Conservation (phyloP, 192 early-diverging fungal genomes). For the Linnemannia schmuckeri region DNA sequence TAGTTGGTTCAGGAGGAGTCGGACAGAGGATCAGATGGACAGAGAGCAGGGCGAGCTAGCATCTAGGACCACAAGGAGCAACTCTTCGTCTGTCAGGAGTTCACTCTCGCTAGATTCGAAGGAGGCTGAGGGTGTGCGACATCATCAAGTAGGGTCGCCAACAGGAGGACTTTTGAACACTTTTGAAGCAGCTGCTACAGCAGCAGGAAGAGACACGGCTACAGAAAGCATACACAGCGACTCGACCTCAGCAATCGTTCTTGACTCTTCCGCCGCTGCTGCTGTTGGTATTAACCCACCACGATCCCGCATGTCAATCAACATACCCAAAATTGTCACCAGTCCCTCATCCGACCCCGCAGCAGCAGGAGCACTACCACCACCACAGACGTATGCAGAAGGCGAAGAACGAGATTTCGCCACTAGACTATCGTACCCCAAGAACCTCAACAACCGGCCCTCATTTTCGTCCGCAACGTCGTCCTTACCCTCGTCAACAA, state of each 20-base stretch:
- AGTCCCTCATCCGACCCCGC: background rate
- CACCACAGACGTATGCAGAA: background rate
- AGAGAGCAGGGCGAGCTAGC: background rate
- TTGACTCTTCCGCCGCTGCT: background rate
- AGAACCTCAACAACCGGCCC: background rate
- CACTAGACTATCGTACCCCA: background rate
- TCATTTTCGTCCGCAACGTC: background rate
- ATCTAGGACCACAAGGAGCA: background rate
- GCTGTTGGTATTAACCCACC: background rate
- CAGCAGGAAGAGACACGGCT: background rate
- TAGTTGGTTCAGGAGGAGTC: background rate
- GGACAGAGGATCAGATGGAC: background rate
- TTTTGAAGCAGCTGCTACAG: background rate
- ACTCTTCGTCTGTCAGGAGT: background rate
- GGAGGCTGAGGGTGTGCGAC: too few relatives aligned
- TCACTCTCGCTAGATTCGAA: background rate
- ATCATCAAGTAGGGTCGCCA: background rate
- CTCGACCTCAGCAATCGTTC: background rate
- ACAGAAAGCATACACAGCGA: background rate
- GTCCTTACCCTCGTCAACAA: background rate
- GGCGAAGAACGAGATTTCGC: conserved; percentile 11
- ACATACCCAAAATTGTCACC: conserved; percentile 26
- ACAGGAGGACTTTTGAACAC: background rate
- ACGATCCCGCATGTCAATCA: conserved; percentile 13
- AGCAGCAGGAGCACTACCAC: background rate